Base-by-base conservation (phyloP, 1,139 yeast species). In the Magnusiomyces fungicola region DNA sequence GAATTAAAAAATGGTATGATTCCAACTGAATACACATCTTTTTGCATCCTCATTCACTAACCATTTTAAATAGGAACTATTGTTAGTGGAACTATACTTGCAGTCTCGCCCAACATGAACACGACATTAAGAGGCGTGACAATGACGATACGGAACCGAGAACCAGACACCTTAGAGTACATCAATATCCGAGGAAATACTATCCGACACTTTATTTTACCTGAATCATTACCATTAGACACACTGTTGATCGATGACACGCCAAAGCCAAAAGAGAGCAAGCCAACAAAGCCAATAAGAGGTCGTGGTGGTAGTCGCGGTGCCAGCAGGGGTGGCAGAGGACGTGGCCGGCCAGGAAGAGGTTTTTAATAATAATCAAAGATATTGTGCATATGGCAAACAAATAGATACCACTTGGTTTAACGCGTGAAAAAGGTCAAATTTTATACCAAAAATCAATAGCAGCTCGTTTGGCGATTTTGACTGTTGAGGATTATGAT, bases 51-150 rank as follows among this genome's bases (percentile, higher is more conserved):
- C 30, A 27, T 7, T 7, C 12, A 27, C 7, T 7, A 27, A 27
- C 7, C 12, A 27, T 22, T 30, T 34, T 19, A 14, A 18, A 2
- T 45, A 65, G 69, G 69, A 14, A 80, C 89, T 0, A 72, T 81
- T 9, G 74, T 83, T 2, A 73, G 81, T 55, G 90, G 90, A 0
- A 78, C 85, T 0, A 69, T 92, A 39, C 78, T 86, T 42, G 79
- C 90, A 5, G 96, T 95, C 41, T 76, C 95, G 3, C 96, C 97
- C 32, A 79, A 86, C 58, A 92, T 92, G 98, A 92, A 92, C 68
- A 81, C 94, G 42, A 81, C 90, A 4, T 68, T 92, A 57, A 83
- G 86, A 58, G 86, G 84, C 57, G 94, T 88, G 50, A 86, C 83
- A 62, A 79, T 83, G 79, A 80, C 84, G 27, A 77, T 80, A 53